A percentile compares a stretch with the other conserved stretches of the same genome.
phyloP scores from a whole-genome alignment of 495 filamentous ascomycete genomes.

The Lepidopterella palustris region DNA sequence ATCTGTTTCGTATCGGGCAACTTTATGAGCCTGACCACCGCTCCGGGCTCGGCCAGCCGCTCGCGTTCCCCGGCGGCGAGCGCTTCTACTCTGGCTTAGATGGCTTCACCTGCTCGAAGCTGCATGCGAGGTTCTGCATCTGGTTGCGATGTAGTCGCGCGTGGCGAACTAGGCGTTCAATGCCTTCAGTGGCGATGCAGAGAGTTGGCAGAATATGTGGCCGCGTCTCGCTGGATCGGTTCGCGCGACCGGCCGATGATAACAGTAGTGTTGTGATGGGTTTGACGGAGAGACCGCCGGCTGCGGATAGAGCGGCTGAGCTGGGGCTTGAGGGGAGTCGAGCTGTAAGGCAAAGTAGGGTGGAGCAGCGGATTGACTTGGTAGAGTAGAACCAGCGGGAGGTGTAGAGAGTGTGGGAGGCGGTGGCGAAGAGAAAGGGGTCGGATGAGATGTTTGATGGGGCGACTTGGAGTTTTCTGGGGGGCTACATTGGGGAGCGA shows the following conservation, averaged over 20 bases:
- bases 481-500: constrained; percentile 47
- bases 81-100: constrained; percentile 47
- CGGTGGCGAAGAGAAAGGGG: constrained; percentile 42
- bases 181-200: constrained; percentile 48
- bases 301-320: constrained; percentile 37
- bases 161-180: constrained; percentile 51
- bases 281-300: constrained; percentile 39
- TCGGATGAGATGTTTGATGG: constrained; percentile 47
- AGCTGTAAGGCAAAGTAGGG: constrained; percentile 24
- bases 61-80: constrained; percentile 45
- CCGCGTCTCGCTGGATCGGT: constrained; percentile 48
- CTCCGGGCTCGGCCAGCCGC: constrained; percentile 42
- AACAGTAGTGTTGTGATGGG: constrained; percentile 22
- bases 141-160: constrained; percentile 44
- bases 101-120: constrained; percentile 44
- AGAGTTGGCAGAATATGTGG: constrained; percentile 53
- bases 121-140: constrained; percentile 49
- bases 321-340: constrained; percentile 38
- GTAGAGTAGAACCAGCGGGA: constrained; percentile 48
- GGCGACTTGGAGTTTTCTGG: constrained; percentile 52
- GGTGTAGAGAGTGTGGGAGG: constrained; percentile 45
- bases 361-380: constrained; percentile 46
- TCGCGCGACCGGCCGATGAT: constrained; percentile 24
- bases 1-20: constrained; percentile 45
- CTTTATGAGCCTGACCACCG: constrained; percentile 51